Evolutionary conservation across 2,329 filamentous ascomycete species (phyloP).

Genomic region (Ophiostoma pallidulum): DNA sequence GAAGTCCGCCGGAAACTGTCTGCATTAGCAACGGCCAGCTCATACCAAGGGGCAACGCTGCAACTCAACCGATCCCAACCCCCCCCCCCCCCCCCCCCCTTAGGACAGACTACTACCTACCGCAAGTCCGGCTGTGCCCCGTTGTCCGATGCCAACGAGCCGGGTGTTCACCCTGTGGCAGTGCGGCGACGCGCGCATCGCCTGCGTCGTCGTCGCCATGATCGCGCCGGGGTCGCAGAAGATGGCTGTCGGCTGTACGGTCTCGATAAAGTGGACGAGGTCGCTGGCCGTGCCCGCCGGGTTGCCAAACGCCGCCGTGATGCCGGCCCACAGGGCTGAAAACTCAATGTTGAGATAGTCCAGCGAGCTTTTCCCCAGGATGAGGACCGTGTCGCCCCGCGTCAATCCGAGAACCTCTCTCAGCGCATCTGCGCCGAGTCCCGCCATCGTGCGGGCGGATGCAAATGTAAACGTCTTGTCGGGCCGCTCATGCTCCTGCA

Average conservation of each 20-base stretch:
- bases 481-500: slow-evolving; percentile 6
- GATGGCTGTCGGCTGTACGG: background rate
- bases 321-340: background rate
- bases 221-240: slow-evolving; percentile 1
- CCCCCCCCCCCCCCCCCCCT: too few species aligned
- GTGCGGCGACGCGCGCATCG: background rate
- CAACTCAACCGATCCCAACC: too few species aligned
- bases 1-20: slow-evolving; percentile 1
- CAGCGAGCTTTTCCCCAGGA: slow-evolving; percentile 1
- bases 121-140: background rate
- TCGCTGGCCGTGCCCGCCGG: background rate
- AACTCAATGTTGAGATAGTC: slow-evolving; percentile 1
- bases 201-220: background rate
- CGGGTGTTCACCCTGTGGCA: background rate
- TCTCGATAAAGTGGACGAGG: slow-evolving; percentile 3
- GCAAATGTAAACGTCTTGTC: background rate
- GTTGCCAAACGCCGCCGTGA: slow-evolving; percentile 2
- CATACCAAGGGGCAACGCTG: too few species aligned
- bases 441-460: background rate
- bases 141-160: background rate
- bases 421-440: background rate
- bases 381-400: background rate
- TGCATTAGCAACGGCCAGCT: background rate
- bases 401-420: background rate
- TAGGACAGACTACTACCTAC: background rate